Evolutionary conservation across 2,329 filamentous ascomycete genomes (phyloP).

Genomic region (Cordyceps cateniannulata): DNA sequence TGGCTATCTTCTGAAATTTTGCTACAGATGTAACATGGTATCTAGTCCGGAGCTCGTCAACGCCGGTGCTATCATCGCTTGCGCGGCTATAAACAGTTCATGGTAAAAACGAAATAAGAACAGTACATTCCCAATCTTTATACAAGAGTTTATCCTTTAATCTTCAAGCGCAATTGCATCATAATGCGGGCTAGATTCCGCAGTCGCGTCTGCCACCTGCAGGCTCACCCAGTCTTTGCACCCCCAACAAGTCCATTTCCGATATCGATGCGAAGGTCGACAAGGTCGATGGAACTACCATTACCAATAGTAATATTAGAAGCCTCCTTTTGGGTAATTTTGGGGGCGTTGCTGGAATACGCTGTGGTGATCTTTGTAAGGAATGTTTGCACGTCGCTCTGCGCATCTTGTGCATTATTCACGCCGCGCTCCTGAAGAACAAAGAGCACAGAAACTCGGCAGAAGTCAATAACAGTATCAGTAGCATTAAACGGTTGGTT

Average conservation of each 20-base stretch:
- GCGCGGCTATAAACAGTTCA: conserved; percentile 3
- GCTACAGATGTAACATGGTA: background rate
- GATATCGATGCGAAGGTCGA: conserved; percentile 38
- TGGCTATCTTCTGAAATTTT: background rate
- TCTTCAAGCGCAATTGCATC: background rate
- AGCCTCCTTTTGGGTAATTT: conserved; percentile 34
- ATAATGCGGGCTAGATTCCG: background rate
- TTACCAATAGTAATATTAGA: conserved; percentile 36
- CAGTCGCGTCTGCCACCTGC: background rate
- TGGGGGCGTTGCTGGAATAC: conserved; percentile 21
- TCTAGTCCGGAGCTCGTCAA: conserved; percentile 7
- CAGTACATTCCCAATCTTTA: conserved; percentile 9
- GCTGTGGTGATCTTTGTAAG: conserved; percentile 35
- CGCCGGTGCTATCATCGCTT: conserved; percentile 5
- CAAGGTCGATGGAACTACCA: conserved; percentile 43
- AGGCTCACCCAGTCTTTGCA: background rate
- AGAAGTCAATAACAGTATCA: conserved; percentile 56
- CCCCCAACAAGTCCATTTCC: conserved; percentile 19
- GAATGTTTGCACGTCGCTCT: conserved; percentile 47
- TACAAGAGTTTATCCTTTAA: conserved; percentile 6
- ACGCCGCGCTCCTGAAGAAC: conserved; percentile 51
- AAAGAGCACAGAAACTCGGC: conserved; percentile 54
- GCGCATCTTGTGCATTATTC: conserved; percentile 45
- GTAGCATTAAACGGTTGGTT: conserved; percentile 39
- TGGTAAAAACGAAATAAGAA: conserved; percentile 7